A percentile compares a stretch with the other conserved stretches of the same genome.
phyloP scores from a whole-genome alignment of 345 rosid genomes.

The Moringa oleifera region DNA sequence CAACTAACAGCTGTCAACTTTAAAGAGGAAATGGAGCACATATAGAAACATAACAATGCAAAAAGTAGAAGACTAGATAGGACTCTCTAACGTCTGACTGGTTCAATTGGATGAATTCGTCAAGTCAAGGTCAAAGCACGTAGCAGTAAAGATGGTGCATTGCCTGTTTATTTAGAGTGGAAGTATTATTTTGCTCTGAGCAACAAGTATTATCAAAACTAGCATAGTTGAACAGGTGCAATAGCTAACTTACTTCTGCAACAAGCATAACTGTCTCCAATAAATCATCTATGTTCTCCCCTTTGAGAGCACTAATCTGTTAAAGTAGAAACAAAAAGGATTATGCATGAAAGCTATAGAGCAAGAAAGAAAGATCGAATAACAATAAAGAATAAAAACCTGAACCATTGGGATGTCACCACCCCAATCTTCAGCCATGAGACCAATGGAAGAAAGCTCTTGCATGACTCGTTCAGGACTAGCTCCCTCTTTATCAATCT shows the following conservation, averaged over 20 bases:
- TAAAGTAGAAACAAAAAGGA: slow-evolving; percentile 22
- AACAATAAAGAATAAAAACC: slow-evolving; percentile 37
- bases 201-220: slow-evolving; percentile 9
- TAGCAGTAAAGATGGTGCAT: no score
- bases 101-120: no score
- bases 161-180: no score
- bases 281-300: slow-evolving; percentile 73
- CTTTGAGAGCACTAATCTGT: slow-evolving; percentile 98
- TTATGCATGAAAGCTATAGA: slow-evolving; percentile 15
- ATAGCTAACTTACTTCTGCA: slow-evolving; percentile 70
- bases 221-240: neutral
- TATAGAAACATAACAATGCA: neutral
- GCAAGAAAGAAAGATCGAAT: slow-evolving; percentile 18
- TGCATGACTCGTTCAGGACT: slow-evolving; percentile 96
- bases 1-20: neutral
- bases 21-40: neutral
- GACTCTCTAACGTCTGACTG: neutral
- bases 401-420: slow-evolving; percentile 96
- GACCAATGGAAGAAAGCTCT: slow-evolving; percentile 91
- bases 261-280: slow-evolving; percentile 97
- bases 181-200: slow-evolving; percentile 1
- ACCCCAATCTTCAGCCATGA: slow-evolving; percentile 99
- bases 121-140: no score
- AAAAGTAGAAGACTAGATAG: neutral
- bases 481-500: slow-evolving; percentile 98